Evolutionary conservation across 2,329 filamentous ascomycete genomes (phyloP).

Genomic region (Malbranchea cinnamomea): DNA sequence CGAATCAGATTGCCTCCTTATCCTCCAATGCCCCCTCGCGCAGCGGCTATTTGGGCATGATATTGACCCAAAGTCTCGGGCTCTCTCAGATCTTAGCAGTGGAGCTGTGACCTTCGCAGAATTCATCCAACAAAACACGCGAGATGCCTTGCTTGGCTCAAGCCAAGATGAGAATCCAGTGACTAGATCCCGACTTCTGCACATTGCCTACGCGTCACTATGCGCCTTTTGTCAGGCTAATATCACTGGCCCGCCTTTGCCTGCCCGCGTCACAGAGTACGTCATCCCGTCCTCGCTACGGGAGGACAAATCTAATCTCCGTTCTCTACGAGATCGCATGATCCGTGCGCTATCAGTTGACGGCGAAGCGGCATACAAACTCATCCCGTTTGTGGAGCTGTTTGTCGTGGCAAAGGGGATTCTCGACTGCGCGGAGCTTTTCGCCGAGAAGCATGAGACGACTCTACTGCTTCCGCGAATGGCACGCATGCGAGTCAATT

Average conservation of each 20-base stretch:
- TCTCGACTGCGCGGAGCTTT: conserved; percentile 33
- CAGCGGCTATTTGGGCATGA: conserved; percentile 25
- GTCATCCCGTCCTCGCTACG: conserved; percentile 32
- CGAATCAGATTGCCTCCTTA: conserved; percentile 19
- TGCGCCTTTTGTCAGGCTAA: conserved; percentile 74
- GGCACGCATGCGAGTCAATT: conserved; percentile 55
- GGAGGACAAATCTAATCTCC: conserved; percentile 22
- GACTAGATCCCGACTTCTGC: conserved; percentile 27
- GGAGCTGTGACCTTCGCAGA: conserved; percentile 24
- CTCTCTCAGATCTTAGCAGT: conserved; percentile 14
- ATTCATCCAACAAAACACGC: conserved; percentile 22
- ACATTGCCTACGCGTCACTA: conserved; percentile 53
- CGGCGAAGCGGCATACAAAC: conserved; percentile 70
- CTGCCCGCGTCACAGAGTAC: conserved; percentile 36
- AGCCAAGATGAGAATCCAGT: conserved; percentile 12
- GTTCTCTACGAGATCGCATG: conserved; percentile 41
- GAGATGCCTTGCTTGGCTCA: conserved; percentile 11
- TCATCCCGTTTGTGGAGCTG: conserved; percentile 72
- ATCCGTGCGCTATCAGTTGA: conserved; percentile 61
- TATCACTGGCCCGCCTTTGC: conserved; percentile 72
- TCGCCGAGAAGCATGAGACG: conserved; percentile 15
- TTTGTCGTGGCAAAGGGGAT: conserved; percentile 59
- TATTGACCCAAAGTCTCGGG: conserved; percentile 7
- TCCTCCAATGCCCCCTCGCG: conserved; percentile 23
- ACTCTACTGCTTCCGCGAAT: conserved; percentile 35